Conservation (phyloP, 2,329 filamentous ascomycete genomes). For the Hypoxylon sp. region DNA sequence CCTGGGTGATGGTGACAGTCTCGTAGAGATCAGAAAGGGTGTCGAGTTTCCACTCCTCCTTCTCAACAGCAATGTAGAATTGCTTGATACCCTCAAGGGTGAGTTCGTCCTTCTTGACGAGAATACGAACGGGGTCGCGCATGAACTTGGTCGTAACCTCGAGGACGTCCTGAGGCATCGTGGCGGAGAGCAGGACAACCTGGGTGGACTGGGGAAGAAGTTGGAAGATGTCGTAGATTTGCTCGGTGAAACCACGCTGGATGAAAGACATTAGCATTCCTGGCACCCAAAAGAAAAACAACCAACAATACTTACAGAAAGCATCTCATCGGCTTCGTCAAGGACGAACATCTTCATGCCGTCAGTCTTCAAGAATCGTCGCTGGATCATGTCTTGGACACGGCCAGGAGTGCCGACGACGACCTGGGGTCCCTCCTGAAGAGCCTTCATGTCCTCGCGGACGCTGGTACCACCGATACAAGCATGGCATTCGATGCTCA, state of each 20-base stretch:
- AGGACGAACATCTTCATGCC: slow-evolving; percentile 99
- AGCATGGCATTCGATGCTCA: slow-evolving; percentile 99
- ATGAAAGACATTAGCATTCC: slow-evolving; percentile 55
- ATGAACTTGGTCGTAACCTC: slow-evolving; percentile 99
- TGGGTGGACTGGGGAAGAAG: slow-evolving; percentile 97
- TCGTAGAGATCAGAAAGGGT: slow-evolving; percentile 99
- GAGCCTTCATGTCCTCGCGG: slow-evolving; percentile 98
- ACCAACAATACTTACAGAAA: slow-evolving; percentile 74
- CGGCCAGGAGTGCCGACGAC: slow-evolving; percentile 98
- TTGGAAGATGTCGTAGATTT: slow-evolving; percentile 99
- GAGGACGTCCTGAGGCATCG: slow-evolving; percentile 98
- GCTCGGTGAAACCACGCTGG: slow-evolving; percentile 97
- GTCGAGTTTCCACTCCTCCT: slow-evolving; percentile 99
- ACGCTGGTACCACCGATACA: slow-evolving; percentile 99
- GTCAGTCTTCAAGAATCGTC: slow-evolving; percentile 96
- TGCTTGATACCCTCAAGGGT: slow-evolving; percentile 99
- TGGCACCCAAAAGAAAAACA: neutral
- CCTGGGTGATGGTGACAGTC: slow-evolving; percentile 99
- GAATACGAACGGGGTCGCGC: slow-evolving; percentile 98
- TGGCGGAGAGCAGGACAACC: slow-evolving; percentile 97
- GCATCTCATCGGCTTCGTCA: slow-evolving; percentile 99
- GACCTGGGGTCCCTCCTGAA: slow-evolving; percentile 95
- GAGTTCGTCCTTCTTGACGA: slow-evolving; percentile 99
- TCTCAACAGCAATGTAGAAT: slow-evolving; percentile 99
- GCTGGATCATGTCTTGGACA: slow-evolving; percentile 99